phyloP scores from a whole-genome alignment of 208 protist species.

The Acanthamoeba sp. region DNA sequence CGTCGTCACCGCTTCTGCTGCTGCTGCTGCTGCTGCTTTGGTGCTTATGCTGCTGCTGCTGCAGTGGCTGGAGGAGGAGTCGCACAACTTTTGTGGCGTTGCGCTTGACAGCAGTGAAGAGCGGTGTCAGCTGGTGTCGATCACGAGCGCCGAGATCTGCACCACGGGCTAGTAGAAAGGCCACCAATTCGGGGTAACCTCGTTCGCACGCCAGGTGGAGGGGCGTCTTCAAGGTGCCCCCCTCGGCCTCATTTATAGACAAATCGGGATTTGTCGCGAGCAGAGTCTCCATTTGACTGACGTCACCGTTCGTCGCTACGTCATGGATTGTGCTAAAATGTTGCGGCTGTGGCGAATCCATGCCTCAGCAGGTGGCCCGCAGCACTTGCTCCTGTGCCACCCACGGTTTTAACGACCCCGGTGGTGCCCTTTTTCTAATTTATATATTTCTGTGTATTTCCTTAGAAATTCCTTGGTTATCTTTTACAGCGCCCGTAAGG shows the following conservation, averaged over 20 bases:
- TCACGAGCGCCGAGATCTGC: neutral
- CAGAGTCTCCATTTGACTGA: neutral
- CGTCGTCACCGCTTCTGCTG: no score
- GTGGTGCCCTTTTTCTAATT: no score
- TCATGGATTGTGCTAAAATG: no score
- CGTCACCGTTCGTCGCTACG: neutral
- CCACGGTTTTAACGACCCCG: no score
- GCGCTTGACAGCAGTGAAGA: conserved; percentile 39
- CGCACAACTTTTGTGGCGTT: neutral
- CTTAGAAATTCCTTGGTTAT: no score
- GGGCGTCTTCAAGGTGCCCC: neutral
- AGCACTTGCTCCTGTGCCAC: no score
- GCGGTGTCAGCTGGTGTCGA: neutral
- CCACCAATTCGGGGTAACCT: neutral
- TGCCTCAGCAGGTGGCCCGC: no score
- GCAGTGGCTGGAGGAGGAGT: neutral
- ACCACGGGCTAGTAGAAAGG: neutral
- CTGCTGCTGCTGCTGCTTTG: no score
- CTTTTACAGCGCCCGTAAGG: no score
- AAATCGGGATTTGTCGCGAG: neutral
- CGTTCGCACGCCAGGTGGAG: conserved; percentile 8
- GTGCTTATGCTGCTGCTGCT: no score
- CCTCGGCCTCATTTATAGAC: neutral
- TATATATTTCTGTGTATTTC: no score
- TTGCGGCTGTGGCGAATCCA: no score